These are phyloP conservation scores for Rusavskia elegans DNA, from an alignment of 495 filamentous ascomycete genomes.

Conservation along the genomic window DNA sequence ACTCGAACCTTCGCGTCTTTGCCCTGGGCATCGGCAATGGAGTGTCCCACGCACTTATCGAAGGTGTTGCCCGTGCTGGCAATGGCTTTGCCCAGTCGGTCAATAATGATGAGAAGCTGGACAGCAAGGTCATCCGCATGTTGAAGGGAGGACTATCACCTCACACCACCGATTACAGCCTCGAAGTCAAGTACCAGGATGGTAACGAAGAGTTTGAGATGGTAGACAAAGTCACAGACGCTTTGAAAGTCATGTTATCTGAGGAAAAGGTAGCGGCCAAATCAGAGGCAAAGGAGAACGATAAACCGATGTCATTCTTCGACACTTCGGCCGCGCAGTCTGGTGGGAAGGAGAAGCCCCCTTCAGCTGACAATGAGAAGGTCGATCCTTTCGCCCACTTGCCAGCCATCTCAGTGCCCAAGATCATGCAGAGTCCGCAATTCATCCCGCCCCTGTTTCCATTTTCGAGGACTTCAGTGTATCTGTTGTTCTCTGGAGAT, in stretches of 20 bases:
- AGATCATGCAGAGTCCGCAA: slow-evolving; percentile 44
- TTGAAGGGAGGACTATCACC: slow-evolving; percentile 50
- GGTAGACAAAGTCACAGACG: background rate
- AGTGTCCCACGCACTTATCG: slow-evolving; percentile 48
- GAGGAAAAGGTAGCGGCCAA: slow-evolving; percentile 2
- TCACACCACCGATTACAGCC: slow-evolving; percentile 39
- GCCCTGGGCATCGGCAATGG: slow-evolving; percentile 46
- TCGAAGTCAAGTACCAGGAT: slow-evolving; percentile 42
- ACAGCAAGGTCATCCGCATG: slow-evolving; percentile 52
- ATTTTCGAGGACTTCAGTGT: slow-evolving; percentile 45
- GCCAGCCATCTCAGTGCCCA: slow-evolving; percentile 32
- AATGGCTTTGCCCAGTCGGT: slow-evolving; percentile 53
- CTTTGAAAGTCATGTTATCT: background rate
- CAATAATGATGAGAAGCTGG: slow-evolving; percentile 37
- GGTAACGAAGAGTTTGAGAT: slow-evolving; percentile 10
- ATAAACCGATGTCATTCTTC: slow-evolving; percentile 42
- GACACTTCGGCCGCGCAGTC: slow-evolving; percentile 20
- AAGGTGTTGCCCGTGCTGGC: slow-evolving; percentile 49
- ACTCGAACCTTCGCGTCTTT: slow-evolving; percentile 44
- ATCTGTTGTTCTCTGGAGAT: slow-evolving; percentile 41
- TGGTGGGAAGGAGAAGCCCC: slow-evolving; percentile 21
- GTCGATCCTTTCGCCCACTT: slow-evolving; percentile 25
- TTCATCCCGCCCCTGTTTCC: slow-evolving; percentile 47
- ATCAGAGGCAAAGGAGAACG: background rate
- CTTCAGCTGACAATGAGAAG: slow-evolving; percentile 15